Evolutionary conservation across 306 rosid genomes (phyloP), one percentile per base, ranked within the genome.

Genomic region (Hylodesmum podocarpum): DNA sequence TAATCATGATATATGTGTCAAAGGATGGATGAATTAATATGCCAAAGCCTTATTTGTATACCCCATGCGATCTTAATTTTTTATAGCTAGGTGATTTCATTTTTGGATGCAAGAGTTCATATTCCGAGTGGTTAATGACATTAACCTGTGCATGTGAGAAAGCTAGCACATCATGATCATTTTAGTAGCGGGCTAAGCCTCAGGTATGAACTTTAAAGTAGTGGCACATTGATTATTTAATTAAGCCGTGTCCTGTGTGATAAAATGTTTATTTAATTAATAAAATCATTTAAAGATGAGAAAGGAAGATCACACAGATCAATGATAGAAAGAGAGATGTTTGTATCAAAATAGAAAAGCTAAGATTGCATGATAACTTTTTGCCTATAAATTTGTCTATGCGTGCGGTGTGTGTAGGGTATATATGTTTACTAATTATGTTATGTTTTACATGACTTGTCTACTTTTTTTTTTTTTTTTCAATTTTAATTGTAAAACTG

Each of bases 201-300:
- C 53, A 73, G 68, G 75, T 77, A 77, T 77, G 75, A 76, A 77
- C 79, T 71, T 76, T 61, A 51, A 69, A 50, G 44, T 31, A 50
- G 51, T 4, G 24, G 28, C 43, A 13, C 50, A 34, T 51, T 51
- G 28, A 22, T 41, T 19, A 51, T 19, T 51, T 51, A 41, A 22
- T 41, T 19, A 51, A 71, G 36, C 49, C 49, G 53, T 71, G 46
- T 70, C 46, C 33, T 70, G 21, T 49, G 61, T 49, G 58, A 29
- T 73, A 27, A 5, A n/a, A 16, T 65, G 53, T 22, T 70, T 51
- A 21, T 36, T 65, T 22, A 25, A 27, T 50, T 50, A 25, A 66
- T 31, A 76, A 36, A 50, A 76, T 34, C 64, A 22, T 11, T 51
- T 39, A 51, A 67, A 19, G 6, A 27, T 5, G 7, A 33, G 0